Percentiles rank a stretch among this genome's conserved stretches.
phyloP scores from a whole-genome alignment of 2,329 filamentous ascomycete genomes.

The Curvularia lunata region DNA sequence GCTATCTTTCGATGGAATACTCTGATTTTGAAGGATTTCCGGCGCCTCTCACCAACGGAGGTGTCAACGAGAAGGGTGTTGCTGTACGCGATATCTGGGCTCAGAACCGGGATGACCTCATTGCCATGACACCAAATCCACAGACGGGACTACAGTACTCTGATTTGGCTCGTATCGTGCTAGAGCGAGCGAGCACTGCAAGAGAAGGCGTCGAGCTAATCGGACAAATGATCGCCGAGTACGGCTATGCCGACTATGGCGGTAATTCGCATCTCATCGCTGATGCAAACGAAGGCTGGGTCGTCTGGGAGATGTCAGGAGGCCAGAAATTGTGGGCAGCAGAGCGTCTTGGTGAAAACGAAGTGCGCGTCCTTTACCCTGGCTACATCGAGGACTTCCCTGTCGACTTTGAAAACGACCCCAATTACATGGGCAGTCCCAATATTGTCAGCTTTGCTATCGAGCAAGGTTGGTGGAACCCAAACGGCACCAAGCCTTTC shows the following conservation, averaged over 20 bases:
- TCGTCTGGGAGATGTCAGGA: constrained; percentile 47
- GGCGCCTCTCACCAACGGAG: constrained; percentile 54
- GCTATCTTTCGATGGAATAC: constrained; percentile 50
- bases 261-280: constrained; percentile 55
- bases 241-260: constrained; percentile 53
- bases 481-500: constrained; percentile 40
- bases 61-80: constrained; percentile 52
- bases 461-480: constrained; percentile 46
- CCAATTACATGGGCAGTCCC: constrained; percentile 43
- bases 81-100: constrained; percentile 54
- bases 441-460: constrained; percentile 47
- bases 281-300: constrained; percentile 48
- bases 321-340: constrained; percentile 46
- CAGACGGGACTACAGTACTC: constrained; percentile 53
- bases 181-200: constrained; percentile 52
- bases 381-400: constrained; percentile 50
- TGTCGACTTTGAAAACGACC: constrained; percentile 36
- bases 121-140: constrained; percentile 51
- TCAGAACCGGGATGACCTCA: constrained; percentile 49
- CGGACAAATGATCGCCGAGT: constrained; percentile 48
- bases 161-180: constrained; percentile 50
- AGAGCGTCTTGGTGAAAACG: constrained; percentile 40
- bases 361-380: constrained; percentile 45
- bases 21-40: constrained; percentile 53
- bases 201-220: constrained; percentile 54